Evolutionary conservation across 1,139 yeast genomes (phyloP).

Genomic region (Geotrichum phurueaensis): DNA sequence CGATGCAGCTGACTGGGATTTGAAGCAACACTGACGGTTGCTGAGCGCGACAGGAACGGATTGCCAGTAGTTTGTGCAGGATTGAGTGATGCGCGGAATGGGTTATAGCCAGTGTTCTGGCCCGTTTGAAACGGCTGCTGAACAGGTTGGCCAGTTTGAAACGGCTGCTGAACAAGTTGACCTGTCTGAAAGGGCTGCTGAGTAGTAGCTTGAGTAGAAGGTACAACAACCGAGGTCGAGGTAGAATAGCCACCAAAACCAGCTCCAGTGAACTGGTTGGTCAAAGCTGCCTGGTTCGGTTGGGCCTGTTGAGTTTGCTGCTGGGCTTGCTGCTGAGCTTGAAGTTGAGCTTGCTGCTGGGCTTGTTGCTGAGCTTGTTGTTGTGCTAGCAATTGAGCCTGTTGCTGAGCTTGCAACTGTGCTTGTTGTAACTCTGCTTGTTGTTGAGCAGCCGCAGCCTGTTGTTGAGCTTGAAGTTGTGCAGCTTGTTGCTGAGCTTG

Average conservation of each 20-base stretch:
- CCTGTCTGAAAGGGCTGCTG: slow-evolving; percentile 20
- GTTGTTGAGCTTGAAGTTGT: slow-evolving; percentile 16
- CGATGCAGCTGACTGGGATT: slow-evolving; percentile 28
- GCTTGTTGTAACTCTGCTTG: slow-evolving; percentile 23
- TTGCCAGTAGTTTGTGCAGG: slow-evolving; percentile 21
- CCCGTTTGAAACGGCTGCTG: slow-evolving; percentile 15
- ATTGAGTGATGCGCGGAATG: slow-evolving; percentile 27
- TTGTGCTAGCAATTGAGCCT: slow-evolving; percentile 12
- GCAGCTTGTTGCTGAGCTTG: slow-evolving; percentile 16
- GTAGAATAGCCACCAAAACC: slow-evolving; percentile 51
- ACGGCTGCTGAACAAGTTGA: slow-evolving; percentile 21
- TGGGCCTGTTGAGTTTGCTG: slow-evolving; percentile 15
- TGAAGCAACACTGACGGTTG: slow-evolving; percentile 17
- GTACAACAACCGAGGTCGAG: slow-evolving; percentile 26
- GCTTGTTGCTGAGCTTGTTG: too few species aligned
- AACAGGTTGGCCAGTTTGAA: slow-evolving; percentile 19
- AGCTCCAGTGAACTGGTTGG: slow-evolving; percentile 43
- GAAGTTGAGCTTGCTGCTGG: slow-evolving; percentile 21
- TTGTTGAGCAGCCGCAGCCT: slow-evolving; percentile 17
- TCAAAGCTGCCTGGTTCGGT: slow-evolving; percentile 20
- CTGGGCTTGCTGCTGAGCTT: slow-evolving; percentile 16
- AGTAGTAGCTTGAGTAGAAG: slow-evolving; percentile 22
- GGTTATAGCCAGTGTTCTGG: slow-evolving; percentile 30
- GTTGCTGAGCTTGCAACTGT: slow-evolving; percentile 19
- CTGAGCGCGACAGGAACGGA: slow-evolving; percentile 27